Percentiles rank a stretch among this genome's conserved stretches.
These are phyloP conservation scores for Camelina sativa DNA, from an alignment of 345 rosid genomes.

Conservation along the genomic window DNA sequence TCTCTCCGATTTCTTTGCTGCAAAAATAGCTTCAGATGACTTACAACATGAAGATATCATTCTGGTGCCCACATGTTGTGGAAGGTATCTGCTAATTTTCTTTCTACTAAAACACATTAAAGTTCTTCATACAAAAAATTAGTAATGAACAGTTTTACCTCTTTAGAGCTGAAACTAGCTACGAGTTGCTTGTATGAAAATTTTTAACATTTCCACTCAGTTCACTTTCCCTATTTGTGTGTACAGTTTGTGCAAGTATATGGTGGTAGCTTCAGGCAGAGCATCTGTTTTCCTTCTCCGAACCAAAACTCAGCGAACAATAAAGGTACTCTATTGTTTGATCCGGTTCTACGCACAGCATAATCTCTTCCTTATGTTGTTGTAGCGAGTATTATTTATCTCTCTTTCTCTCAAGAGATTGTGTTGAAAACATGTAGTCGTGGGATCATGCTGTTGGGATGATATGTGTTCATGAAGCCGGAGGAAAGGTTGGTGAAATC, in stretches of 20 bases:
- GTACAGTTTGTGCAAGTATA: conserved; percentile 75
- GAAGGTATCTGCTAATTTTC: conserved; percentile 56
- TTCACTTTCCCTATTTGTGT: conserved; percentile 10
- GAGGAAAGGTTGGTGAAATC: conserved; percentile 70
- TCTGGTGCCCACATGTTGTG: conserved; percentile 68
- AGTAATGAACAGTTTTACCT: neutral
- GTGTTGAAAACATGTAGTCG: conserved; percentile 50
- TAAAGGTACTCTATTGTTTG: conserved; percentile 53
- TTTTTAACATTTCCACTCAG: conserved; percentile 29
- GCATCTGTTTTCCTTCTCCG: conserved; percentile 60
- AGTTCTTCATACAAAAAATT: conserved; percentile 3
- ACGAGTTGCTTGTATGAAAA: neutral
- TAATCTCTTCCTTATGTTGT: neutral
- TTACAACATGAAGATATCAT: conserved; percentile 53
- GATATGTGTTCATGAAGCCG: conserved; percentile 88
- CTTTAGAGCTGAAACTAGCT: neutral
- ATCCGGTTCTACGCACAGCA: neutral
- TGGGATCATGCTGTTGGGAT: conserved; percentile 99
- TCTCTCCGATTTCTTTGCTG: conserved; percentile 52
- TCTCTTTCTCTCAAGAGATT: conserved; percentile 12
- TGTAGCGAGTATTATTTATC: neutral
- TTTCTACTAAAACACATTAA: neutral
- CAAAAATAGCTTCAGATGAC: conserved; percentile 51
- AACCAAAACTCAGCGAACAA: conserved; percentile 43
- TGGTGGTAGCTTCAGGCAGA: conserved; percentile 81